A percentile compares a stretch with the other conserved stretches of the same genome.
Conservation (phyloP, 2,329 filamentous ascomycete genomes). For the Trichoderma cornu-damae region DNA sequence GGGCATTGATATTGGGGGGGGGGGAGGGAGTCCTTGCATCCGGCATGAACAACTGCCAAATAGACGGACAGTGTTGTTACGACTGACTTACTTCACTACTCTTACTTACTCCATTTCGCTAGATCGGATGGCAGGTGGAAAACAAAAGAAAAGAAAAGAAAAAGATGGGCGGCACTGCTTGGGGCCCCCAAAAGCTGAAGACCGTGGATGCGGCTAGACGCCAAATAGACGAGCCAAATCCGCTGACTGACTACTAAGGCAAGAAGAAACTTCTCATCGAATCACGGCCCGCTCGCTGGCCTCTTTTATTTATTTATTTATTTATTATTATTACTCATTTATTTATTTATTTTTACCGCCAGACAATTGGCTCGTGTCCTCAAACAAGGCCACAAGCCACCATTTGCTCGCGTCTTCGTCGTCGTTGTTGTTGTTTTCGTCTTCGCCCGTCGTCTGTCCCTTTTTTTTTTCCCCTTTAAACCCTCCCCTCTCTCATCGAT, state of each 20-base stretch:
- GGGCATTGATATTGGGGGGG: too few species aligned
- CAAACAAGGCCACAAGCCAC: not conserved
- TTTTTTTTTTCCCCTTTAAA: not conserved
- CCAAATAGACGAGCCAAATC: not conserved
- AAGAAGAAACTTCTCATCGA: not conserved
- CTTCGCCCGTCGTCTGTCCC: not conserved
- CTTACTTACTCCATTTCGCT: too few species aligned
- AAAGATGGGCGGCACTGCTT: not conserved
- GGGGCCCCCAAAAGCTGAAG: slow-evolving; percentile 1
- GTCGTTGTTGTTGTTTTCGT: not conserved
- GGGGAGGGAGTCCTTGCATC: too few species aligned
- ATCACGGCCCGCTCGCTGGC: not conserved
- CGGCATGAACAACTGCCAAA: too few species aligned
- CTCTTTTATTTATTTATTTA: too few species aligned
- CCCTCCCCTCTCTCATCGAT: not conserved
- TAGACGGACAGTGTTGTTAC: too few species aligned
- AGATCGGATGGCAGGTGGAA: not conserved
- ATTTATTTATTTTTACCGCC: too few species aligned
- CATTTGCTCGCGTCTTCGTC: not conserved
- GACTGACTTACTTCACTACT: too few species aligned
- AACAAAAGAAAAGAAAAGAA: not conserved
- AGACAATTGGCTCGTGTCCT: not conserved
- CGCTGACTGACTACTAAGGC: not conserved
- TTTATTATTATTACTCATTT: too few species aligned
- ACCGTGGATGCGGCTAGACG: not conserved